Conservation (phyloP, 345 rosid species). For the Salix viminalis region DNA sequence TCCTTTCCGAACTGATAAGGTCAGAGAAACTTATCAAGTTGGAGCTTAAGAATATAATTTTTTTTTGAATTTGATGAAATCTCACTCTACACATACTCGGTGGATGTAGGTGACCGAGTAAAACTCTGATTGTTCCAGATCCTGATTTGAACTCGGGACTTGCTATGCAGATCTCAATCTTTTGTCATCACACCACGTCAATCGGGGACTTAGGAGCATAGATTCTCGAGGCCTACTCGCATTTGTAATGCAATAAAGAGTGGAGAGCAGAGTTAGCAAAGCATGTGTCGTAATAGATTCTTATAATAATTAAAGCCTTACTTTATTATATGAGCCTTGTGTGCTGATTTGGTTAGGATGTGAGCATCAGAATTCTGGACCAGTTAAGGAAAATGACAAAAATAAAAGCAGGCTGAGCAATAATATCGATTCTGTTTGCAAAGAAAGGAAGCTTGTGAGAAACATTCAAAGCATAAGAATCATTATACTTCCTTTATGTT, state of each 20-base stretch:
- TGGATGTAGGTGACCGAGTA: no score
- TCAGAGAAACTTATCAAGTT: background rate
- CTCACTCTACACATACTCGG: no score
- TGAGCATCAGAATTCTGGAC: constrained; percentile 22
- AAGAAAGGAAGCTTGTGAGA: background rate
- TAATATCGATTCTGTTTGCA: constrained; percentile 17
- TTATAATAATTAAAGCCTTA: constrained; percentile 8
- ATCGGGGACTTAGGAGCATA: background rate
- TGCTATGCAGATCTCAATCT: fast-evolving
- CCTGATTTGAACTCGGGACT: fast-evolving
- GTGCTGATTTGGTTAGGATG: no score
- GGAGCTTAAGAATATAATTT: background rate
- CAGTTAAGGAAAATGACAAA: constrained; percentile 20
- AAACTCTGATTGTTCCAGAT: no score
- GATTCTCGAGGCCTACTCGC: constrained; percentile 5
- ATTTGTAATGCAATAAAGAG: background rate
- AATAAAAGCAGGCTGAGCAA: constrained; percentile 17
- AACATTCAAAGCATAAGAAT: constrained; percentile 2
- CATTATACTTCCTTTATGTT: constrained; percentile 10
- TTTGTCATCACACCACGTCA: no score
- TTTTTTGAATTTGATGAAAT: no score
- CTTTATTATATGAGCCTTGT: constrained; percentile 29
- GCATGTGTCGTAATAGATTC: background rate
- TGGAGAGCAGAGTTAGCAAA: background rate
- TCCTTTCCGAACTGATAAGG: background rate